phyloP scores from a whole-genome alignment of 768 basidiomycete species.

The Sporobolomyces roseus region DNA sequence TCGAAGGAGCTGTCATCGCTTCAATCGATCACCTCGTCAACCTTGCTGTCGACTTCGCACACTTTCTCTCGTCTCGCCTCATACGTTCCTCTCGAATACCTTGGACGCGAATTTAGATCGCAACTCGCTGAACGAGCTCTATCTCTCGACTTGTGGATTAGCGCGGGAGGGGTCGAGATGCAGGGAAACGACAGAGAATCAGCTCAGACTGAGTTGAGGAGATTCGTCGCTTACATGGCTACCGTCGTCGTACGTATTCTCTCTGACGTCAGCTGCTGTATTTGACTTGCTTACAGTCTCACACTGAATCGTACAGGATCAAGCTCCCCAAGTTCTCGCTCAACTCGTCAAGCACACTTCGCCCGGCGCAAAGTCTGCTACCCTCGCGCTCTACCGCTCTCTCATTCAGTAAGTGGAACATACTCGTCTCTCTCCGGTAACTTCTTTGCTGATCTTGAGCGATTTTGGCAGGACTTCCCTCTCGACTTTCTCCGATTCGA shows the following conservation, averaged over 20 bases:
- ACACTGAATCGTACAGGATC: not conserved
- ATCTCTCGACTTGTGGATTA: constrained; percentile 26
- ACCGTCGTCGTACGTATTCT: not conserved
- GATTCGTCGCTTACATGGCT: constrained; percentile 13
- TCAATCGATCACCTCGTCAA: not conserved
- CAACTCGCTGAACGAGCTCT: constrained; percentile 18
- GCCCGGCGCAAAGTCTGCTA: not conserved
- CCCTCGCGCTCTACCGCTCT: constrained; percentile 15
- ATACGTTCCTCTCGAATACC: constrained; percentile 31
- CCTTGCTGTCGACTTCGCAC: constrained; percentile 5
- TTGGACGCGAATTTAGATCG: not conserved
- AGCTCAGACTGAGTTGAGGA: constrained; percentile 11
- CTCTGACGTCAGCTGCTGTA: not conserved
- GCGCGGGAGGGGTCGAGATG: not conserved
- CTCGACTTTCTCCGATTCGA: constrained; percentile 11
- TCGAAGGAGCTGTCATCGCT: not conserved
- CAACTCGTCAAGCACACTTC: constrained; percentile 13
- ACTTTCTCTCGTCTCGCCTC: not conserved
- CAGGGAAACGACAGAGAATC: not conserved
- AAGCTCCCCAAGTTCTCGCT: constrained; percentile 7
- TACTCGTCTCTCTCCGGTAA: not conserved
- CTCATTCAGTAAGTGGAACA: constrained; percentile 11
- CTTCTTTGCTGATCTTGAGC: too few species aligned
- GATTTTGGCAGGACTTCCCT: not conserved
- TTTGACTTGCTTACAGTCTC: not conserved